These are phyloP conservation scores for Juncus inflexus DNA, from an alignment of 176 grass and related monocot genomes.

Conservation along the genomic window DNA sequence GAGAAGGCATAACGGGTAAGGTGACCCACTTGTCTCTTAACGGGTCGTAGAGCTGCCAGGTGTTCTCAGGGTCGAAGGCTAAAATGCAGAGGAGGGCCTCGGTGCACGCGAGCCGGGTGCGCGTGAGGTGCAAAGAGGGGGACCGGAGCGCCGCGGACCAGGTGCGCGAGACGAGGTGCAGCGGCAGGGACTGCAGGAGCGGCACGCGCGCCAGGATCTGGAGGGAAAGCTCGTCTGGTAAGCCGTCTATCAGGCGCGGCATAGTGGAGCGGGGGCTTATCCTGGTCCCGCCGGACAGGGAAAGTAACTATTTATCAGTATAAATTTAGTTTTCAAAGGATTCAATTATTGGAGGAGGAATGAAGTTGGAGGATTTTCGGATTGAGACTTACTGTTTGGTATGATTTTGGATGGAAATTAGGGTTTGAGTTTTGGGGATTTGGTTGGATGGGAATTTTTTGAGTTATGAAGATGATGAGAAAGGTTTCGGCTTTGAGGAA, in stretches of 20 bases:
- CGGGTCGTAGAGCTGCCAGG: conserved; percentile 96
- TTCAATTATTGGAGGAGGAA: too few species aligned
- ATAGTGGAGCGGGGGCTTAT: conserved; percentile 16
- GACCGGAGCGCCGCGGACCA: conserved; percentile 59
- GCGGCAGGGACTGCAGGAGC: conserved; percentile 55
- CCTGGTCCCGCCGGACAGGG: background rate
- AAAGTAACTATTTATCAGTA: too few species aligned
- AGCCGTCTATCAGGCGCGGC: conserved; percentile 66
- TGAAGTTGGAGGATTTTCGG: too few species aligned
- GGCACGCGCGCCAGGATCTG: conserved; percentile 90
- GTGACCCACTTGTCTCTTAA: conserved; percentile 81
- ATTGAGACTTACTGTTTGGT: too few species aligned
- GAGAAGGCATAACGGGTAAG: conserved; percentile 86
- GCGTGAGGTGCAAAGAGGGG: conserved; percentile 45
- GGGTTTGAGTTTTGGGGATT: too few species aligned
- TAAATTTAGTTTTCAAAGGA: too few species aligned
- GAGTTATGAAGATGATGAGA: too few species aligned
- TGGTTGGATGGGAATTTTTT: too few species aligned
- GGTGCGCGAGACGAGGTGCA: conserved; percentile 78
- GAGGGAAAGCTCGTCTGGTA: conserved; percentile 86
- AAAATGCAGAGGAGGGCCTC: conserved; percentile 89
- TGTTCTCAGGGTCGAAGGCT: conserved; percentile 93
- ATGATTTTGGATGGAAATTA: too few species aligned
- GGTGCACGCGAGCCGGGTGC: conserved; percentile 43
- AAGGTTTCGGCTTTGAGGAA: too few species aligned